Evolutionary conservation across 371 early-diverging fungal species (phyloP).

Genomic region (Mucor circinelloides): DNA sequence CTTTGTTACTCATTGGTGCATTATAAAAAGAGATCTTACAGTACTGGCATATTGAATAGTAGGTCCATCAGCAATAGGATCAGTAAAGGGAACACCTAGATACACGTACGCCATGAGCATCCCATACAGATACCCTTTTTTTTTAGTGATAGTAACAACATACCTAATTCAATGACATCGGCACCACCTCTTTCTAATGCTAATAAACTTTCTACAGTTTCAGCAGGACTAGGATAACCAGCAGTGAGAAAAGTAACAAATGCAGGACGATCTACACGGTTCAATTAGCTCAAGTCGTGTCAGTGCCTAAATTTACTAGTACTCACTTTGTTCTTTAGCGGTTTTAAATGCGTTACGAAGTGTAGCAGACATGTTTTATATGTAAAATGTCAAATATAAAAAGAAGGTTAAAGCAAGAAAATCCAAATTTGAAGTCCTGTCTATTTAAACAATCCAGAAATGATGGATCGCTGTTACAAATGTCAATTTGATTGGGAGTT

Average conservation of each 20-base stretch:
- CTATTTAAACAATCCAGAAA: slow-evolving; percentile 10
- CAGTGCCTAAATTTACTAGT: not conserved
- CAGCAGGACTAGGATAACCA: slow-evolving; percentile 81
- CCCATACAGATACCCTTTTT: not conserved
- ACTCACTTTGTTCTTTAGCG: slow-evolving; percentile 49
- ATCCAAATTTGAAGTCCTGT: not conserved
- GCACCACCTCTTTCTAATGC: slow-evolving; percentile 90
- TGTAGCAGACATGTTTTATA: slow-evolving; percentile 41
- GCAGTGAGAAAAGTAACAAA: slow-evolving; percentile 95
- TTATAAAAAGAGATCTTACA: slow-evolving; percentile 44
- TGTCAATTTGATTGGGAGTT: slow-evolving; percentile 1
- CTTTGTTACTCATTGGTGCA: not conserved
- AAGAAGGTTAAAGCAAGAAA: not conserved
- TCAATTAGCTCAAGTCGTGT: not conserved
- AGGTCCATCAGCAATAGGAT: slow-evolving; percentile 97
- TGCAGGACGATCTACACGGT: slow-evolving; percentile 70
- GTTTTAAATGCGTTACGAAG: slow-evolving; percentile 45
- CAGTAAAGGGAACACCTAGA: slow-evolving; percentile 93
- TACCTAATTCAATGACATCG: slow-evolving; percentile 96
- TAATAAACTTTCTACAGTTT: slow-evolving; percentile 83
- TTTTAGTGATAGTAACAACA: no score
- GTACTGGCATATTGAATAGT: slow-evolving; percentile 92
- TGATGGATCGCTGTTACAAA: not conserved
- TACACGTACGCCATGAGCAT: not conserved
- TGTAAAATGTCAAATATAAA: not conserved